phyloP scores from a whole-genome alignment of 2,329 filamentous ascomycete genomes.

The Myriosclerotinia curreyana region DNA sequence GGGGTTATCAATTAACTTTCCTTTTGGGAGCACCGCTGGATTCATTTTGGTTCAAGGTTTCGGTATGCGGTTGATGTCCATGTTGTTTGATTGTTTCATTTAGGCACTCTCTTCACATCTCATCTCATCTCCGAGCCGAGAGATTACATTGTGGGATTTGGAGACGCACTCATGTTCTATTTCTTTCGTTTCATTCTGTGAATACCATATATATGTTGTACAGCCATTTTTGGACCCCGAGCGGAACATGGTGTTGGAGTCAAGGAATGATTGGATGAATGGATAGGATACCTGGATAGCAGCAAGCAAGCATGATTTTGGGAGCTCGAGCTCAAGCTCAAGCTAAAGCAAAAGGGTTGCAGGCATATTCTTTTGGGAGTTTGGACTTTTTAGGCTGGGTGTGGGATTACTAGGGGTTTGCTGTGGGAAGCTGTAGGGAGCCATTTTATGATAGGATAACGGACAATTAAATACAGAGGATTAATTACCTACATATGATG shows the following conservation, averaged over 20 bases:
- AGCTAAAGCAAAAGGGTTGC: background rate
- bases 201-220: background rate
- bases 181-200: background rate
- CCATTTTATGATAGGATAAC: background rate
- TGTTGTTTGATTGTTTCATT: background rate
- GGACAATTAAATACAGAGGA: background rate
- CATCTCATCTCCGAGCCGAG: background rate
- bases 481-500: background rate
- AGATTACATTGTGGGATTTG: background rate
- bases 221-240: background rate
- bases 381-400: background rate
- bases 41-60: background rate
- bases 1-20: background rate
- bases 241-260: background rate
- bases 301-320: constrained; percentile 5
- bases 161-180: background rate
- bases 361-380: background rate
- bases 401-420: background rate
- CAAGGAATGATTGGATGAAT: background rate
- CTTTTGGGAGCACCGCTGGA: no score
- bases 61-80: background rate
- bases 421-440: background rate
- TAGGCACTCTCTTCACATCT: background rate
- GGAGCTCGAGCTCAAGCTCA: no score
- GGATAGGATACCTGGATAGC: background rate